These are phyloP conservation scores for Fusarium compactum DNA, from an alignment of 2,329 filamentous ascomycete species.

Conservation along the genomic window DNA sequence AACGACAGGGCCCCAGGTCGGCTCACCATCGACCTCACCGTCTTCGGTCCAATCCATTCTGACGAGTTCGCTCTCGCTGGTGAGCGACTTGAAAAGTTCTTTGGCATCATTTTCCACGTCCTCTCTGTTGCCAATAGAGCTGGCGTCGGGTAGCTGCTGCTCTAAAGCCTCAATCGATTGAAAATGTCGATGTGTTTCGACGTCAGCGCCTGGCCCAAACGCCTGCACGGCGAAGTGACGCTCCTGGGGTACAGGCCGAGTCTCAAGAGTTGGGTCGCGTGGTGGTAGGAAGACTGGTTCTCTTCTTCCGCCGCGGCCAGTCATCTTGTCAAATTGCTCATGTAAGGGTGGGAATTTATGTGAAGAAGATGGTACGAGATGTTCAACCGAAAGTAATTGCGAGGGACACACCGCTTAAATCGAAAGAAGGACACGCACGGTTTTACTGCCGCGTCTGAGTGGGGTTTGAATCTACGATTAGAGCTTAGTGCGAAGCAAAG, in stretches of 20 bases:
- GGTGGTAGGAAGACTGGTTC: background rate
- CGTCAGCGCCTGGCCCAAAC: constrained; percentile 10
- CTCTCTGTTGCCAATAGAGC: background rate
- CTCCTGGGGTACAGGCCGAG: constrained; percentile 8
- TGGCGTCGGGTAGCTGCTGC: background rate
- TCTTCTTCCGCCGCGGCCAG: constrained; percentile 6
- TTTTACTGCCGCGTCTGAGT: too few relatives aligned
- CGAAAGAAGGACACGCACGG: too few relatives aligned
- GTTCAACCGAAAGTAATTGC: background rate
- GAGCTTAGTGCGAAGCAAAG: too few relatives aligned
- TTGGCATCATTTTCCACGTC: background rate
- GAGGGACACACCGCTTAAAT: background rate
- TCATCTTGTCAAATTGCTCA: constrained; percentile 3
- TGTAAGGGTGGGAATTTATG: background rate
- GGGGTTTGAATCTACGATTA: too few relatives aligned
- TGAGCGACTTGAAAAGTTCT: constrained; percentile 3
- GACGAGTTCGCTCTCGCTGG: background rate
- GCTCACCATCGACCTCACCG: background rate
- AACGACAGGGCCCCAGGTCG: constrained; percentile 18
- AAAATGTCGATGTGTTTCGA: background rate
- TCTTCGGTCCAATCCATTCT: constrained; percentile 1
- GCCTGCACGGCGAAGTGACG: constrained; percentile 6
- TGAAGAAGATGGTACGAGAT: background rate
- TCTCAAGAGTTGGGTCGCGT: constrained; percentile 14
- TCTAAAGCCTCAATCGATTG: constrained; percentile 4